These are phyloP conservation scores for Microstegium vimineum DNA, from an alignment of 176 grass and related monocot genomes.

Conservation along the genomic window DNA sequence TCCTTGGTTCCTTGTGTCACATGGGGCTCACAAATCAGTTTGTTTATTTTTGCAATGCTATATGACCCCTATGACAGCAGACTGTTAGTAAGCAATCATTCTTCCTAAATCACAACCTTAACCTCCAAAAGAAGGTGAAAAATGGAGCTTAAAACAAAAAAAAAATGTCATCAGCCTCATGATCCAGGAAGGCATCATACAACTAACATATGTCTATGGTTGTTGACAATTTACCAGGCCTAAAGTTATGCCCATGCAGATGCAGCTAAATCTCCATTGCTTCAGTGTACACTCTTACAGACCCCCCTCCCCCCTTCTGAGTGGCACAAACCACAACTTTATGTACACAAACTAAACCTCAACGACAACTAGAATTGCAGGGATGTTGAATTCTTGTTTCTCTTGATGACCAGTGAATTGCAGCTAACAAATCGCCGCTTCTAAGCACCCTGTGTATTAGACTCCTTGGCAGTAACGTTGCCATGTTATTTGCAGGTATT, in stretches of 20 bases:
- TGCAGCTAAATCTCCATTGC: neutral
- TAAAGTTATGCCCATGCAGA: neutral
- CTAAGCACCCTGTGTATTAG: neutral
- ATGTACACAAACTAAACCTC: neutral
- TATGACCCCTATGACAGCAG: neutral
- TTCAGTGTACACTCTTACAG: neutral
- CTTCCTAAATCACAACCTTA: neutral
- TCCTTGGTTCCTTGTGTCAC: neutral
- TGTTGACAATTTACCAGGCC: neutral
- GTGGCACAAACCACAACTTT: neutral
- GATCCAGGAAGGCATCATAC: neutral
- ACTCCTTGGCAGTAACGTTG: neutral
- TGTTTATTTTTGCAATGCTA: neutral
- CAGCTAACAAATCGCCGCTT: neutral
- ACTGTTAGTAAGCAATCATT: neutral
- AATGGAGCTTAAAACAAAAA: neutral
- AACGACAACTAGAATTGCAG: neutral
- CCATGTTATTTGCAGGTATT: neutral
- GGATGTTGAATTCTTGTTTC: neutral
- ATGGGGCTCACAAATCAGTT: neutral
- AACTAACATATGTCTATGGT: neutral
- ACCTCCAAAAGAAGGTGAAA: neutral
- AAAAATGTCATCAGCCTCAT: neutral
- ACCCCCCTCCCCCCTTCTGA: neutral
- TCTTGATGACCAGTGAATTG: neutral